Evolutionary conservation across 148 eudicot species (phyloP).

Genomic region (Fagopyrum homotropicum): DNA sequence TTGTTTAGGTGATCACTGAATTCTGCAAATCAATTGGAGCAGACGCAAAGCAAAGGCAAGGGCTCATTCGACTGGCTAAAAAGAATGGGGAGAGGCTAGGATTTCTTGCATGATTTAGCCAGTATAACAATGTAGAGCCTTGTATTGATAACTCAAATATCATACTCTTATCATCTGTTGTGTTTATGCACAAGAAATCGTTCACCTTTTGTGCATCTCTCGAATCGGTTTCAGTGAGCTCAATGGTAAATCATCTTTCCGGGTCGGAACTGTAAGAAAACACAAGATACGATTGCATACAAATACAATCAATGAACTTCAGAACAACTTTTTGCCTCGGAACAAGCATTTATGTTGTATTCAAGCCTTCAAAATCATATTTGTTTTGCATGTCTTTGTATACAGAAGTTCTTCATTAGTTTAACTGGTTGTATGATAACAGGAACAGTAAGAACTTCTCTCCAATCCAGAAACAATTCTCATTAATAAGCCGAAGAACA

Average conservation of each 20-base stretch:
- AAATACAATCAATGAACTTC: background rate
- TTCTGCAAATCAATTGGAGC: slow-evolving; percentile 98
- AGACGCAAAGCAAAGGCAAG: slow-evolving; percentile 87
- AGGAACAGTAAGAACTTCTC: no score
- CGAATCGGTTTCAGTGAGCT: background rate
- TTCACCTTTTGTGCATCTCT: background rate
- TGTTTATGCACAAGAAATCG: slow-evolving; percentile 4
- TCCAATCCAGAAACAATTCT: no score
- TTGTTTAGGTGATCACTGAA: slow-evolving; percentile 71
- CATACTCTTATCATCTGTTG: slow-evolving; percentile 1
- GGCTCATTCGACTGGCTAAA: slow-evolving; percentile 83
- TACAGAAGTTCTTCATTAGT: background rate
- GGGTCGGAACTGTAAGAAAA: background rate
- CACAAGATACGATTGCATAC: background rate
- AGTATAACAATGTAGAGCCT: slow-evolving; percentile 4
- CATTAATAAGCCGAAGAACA: background rate
- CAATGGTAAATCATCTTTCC: background rate
- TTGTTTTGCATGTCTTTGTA: background rate
- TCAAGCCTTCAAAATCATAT: no score
- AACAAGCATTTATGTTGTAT: background rate
- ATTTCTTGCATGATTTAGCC: slow-evolving; percentile 51
- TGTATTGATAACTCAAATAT: background rate
- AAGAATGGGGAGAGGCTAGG: slow-evolving; percentile 88
- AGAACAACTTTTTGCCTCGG: background rate
- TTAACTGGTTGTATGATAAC: background rate